Conservation (phyloP, 148 eudicot species). For the Rhododendron molle region DNA sequence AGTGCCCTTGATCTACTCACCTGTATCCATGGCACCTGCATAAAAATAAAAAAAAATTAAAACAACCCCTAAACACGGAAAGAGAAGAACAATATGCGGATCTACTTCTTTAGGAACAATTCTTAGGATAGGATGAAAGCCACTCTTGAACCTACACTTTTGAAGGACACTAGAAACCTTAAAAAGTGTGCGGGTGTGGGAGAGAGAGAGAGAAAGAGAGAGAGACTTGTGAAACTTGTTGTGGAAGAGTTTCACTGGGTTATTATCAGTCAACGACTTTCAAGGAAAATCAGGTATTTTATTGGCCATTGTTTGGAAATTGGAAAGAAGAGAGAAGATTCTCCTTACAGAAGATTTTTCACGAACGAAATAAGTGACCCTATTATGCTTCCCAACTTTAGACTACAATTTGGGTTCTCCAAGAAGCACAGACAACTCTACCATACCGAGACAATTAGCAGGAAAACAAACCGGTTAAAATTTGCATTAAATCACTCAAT, state of each 20-base stretch:
- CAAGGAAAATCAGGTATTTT: not conserved
- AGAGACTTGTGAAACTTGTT: not conserved
- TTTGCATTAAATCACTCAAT: not conserved
- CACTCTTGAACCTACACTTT: constrained; percentile 2
- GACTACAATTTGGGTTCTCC: not conserved
- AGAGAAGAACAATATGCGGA: not conserved
- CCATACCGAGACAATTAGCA: not conserved
- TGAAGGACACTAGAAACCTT: not conserved
- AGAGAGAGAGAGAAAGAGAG: not conserved
- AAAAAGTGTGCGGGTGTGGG: not conserved
- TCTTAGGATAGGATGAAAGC: not conserved
- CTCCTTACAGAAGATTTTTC: not conserved
- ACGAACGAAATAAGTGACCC: not conserved
- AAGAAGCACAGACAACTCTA: not conserved
- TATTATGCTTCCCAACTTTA: not conserved
- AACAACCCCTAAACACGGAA: not conserved
- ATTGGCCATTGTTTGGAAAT: not conserved
- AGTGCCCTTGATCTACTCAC: constrained; percentile 90
- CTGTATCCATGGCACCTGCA: constrained; percentile 93
- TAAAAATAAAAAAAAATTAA: not conserved
- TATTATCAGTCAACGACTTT: not conserved
- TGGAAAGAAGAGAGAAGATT: not conserved
- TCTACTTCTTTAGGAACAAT: not conserved
- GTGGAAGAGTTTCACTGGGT: not conserved
- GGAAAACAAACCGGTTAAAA: not conserved